Conservation (phyloP, 73 alveolate genomes). For the Blepharisma stoltei region DNA sequence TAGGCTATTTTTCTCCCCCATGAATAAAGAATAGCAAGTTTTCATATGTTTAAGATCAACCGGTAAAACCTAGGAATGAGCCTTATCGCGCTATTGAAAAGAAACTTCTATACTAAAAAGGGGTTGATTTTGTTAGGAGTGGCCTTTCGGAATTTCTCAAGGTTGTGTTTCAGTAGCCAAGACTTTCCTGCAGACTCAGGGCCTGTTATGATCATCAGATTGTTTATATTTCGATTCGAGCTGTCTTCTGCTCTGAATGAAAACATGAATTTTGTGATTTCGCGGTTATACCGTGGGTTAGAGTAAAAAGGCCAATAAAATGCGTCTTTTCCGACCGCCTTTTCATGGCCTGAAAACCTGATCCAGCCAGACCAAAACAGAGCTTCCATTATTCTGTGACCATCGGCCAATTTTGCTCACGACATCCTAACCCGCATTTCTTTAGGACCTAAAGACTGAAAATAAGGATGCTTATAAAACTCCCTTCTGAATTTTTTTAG, state of each 20-base stretch:
- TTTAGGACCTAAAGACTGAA: not conserved
- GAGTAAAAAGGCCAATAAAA: conserved; percentile 14
- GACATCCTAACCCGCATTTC: not conserved
- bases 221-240: conserved; percentile 48
- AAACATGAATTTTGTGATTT: conserved; percentile 45
- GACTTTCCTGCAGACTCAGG: conserved; percentile 51
- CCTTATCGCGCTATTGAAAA: no score
- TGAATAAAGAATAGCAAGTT: no score
- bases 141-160: conserved; percentile 34
- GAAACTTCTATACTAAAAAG: not conserved
- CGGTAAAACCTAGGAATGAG: no score
- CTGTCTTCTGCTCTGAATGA: conserved; percentile 60
- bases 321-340: not conserved
- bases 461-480: conserved; percentile 9
- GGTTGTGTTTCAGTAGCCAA: conserved; percentile 49
- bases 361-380: conserved; percentile 14
- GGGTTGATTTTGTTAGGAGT: not conserved
- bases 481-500: not conserved
- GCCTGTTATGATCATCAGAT: conserved; percentile 52
- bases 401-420: not conserved
- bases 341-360: not conserved
- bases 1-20: no score
- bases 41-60: no score
- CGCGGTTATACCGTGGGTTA: conserved; percentile 27
- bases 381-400: not conserved